Evolutionary conservation across 768 basidiomycete species (phyloP).

Genomic region (Lactarius sp.): DNA sequence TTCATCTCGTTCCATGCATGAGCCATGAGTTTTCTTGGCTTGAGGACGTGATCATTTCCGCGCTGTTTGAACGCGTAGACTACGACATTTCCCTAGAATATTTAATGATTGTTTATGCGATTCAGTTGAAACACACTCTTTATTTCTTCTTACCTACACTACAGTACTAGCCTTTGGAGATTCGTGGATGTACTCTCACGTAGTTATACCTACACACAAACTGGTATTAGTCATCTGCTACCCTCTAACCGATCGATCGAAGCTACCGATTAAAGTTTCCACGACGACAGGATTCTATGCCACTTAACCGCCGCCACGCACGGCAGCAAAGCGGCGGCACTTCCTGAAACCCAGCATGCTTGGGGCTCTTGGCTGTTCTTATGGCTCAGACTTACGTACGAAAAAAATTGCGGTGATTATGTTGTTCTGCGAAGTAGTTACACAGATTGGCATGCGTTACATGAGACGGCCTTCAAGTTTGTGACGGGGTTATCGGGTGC

Average conservation of each 20-base stretch:
- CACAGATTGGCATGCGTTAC: background rate
- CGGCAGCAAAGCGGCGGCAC: background rate
- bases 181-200: constrained; percentile 1
- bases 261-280: background rate
- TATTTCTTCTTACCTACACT: background rate
- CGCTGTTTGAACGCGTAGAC: background rate
- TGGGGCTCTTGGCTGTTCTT: too few species aligned
- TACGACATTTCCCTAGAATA: constrained; percentile 11
- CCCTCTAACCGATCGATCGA: background rate
- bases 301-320: background rate
- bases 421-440: background rate
- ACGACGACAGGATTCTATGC: constrained; percentile 2
- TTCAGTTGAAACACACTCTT: background rate
- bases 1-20: constrained; percentile 8
- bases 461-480: background rate
- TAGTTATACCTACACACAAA: constrained; percentile 6
- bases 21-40: constrained; percentile 1
- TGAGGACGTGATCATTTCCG: background rate
- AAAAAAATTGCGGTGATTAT: background rate
- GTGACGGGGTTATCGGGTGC: constrained; percentile 5
- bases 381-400: background rate
- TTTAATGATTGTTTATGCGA: constrained; percentile 17
- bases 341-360: too few species aligned
- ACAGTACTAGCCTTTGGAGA: background rate
- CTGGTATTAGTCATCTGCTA: constrained; percentile 7